Base-by-base conservation (phyloP, 2,329 filamentous ascomycete species). In the Blastomyces gilchristii region DNA sequence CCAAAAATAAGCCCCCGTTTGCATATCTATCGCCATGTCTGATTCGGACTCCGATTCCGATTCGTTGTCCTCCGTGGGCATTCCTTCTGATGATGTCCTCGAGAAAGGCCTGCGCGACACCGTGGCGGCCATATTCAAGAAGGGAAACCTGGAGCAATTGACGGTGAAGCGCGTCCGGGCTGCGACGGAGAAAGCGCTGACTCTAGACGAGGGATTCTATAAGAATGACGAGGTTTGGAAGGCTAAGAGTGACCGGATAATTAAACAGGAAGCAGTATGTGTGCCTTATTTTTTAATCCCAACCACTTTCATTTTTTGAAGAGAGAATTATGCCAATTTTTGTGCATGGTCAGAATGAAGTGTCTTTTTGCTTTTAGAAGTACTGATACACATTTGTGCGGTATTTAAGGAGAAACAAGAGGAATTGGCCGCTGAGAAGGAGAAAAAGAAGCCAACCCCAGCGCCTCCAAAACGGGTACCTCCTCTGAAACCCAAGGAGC, bases 161-260 rank as follows among this genome's bases (percentile, higher is more conserved):
- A 85, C 84, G 0, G 77, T 86, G 61, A 85, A 84, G 66, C 77
- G 77, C 62, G 80, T 85, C 60, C 81, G 85, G 58, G 69, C 75
- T 39, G 78, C 78, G 31, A 80, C 79, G 3, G 84, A 85, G 70
- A 73, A 79, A 63, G 71, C 78, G 58, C 71, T 87, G 12, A 78
- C 76, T 41, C 73, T 87, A 28, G 75, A 79, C 8, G 73, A 75
- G 6, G 83, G 78, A 2, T 86, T 84, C 68, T 80, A 86, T 67
- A 87, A 83, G 68, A 72, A 67, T n/a, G 73, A 80, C 64, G 68
- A 68, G 1, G 69, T 70, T 4, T 87, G 85, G 85, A 86, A 83
- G 66, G 65, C 69, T 14, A 75, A 73, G 63, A 85, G 82, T 70
- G 83, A 83, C 65, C 65, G 74, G 1, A 75, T 85, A 60, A 82